phyloP scores from a whole-genome alignment of 768 basidiomycete species.

The Xerocomus spinulosus region DNA sequence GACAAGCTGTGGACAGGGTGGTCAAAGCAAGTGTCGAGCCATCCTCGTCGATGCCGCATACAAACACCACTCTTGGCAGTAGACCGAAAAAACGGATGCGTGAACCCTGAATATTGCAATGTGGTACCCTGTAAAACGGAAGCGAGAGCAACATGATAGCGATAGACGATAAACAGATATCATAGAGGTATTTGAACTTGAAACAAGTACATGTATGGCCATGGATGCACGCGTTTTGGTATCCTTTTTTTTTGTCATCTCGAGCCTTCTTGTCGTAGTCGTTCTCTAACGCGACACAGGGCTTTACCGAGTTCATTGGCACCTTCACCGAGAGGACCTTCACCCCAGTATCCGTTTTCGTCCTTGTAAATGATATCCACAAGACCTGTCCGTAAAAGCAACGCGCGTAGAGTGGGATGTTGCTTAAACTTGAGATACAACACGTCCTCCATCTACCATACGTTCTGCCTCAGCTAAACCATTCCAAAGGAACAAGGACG shows the following conservation, averaged over 20 bases:
- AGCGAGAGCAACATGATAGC: neutral
- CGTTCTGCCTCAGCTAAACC: neutral
- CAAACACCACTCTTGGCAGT: neutral
- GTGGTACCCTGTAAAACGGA: neutral
- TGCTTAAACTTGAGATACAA: constrained; percentile 67
- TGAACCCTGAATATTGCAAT: neutral
- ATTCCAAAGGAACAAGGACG: neutral
- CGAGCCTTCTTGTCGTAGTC: constrained; percentile 33
- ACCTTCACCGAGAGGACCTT: constrained; percentile 46
- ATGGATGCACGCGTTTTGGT: neutral
- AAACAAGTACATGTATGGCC: neutral
- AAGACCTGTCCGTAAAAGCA: constrained; percentile 43
- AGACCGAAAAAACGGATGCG: constrained; percentile 18
- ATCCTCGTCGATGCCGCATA: neutral
- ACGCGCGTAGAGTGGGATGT: constrained; percentile 48
- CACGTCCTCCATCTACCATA: constrained; percentile 62
- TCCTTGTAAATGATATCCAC: constrained; percentile 52
- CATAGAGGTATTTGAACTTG: neutral
- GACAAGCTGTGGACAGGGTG: constrained; percentile 54
- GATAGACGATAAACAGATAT: constrained; percentile 1
- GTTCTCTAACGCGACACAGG: constrained; percentile 51
- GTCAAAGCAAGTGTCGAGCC: neutral
- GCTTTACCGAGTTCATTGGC: constrained; percentile 61
- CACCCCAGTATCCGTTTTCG: constrained; percentile 65
- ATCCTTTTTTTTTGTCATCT: constrained; percentile 4